Evolutionary conservation across 805 yeast genomes (phyloP).

Genomic region (Metschnikowia koreensis): DNA sequence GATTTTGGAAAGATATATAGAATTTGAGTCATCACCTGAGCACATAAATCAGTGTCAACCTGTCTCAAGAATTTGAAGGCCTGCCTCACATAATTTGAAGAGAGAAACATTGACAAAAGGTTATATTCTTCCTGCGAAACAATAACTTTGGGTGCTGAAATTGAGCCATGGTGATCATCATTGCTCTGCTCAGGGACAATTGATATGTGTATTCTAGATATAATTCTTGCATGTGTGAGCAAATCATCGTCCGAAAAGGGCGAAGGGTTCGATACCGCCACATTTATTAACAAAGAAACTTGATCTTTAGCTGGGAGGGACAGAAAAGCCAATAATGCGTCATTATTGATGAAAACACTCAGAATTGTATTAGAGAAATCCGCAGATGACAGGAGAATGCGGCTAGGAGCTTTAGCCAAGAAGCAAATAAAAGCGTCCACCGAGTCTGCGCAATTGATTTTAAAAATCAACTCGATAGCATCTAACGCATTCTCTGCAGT

Average conservation of each 20-base stretch:
- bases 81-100: slow-evolving; percentile 7
- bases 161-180: background rate
- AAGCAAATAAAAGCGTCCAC: slow-evolving; percentile 4
- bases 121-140: background rate
- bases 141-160: background rate
- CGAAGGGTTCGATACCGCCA: background rate
- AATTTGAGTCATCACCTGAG: slow-evolving; percentile 26
- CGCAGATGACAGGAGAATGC: background rate
- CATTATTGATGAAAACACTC: background rate
- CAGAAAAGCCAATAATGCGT: background rate
- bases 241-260: background rate
- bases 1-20: slow-evolving; percentile 37
- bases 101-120: slow-evolving; percentile 1
- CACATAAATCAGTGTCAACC: slow-evolving; percentile 12
- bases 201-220: slow-evolving; percentile 1
- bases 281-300: slow-evolving; percentile 15
- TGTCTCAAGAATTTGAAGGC: background rate
- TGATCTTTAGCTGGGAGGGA: slow-evolving; percentile 3
- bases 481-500: background rate
- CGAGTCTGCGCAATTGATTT: slow-evolving; percentile 5
- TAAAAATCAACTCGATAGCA: slow-evolving; percentile 3
- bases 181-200: background rate
- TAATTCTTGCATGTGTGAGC: slow-evolving; percentile 6
- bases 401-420: slow-evolving; percentile 3
- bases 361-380: background rate